Evolutionary conservation across 2,329 filamentous ascomycete species (phyloP), one percentile per base, ranked within the genome.

Genomic region (Trichoderma atroviride): DNA sequence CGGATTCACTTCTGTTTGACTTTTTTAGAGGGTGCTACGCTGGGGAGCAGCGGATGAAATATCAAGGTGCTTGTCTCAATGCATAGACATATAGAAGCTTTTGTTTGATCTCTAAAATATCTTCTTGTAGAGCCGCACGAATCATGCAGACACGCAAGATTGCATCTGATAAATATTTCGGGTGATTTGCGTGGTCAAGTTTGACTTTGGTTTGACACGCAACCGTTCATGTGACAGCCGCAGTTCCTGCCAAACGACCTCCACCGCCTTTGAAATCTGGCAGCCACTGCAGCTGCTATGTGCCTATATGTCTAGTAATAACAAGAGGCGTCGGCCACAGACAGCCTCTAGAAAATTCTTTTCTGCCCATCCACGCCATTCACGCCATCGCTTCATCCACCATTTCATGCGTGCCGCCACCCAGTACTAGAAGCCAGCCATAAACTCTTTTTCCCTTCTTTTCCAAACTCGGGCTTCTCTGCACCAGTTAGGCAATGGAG

Each of bases 1-100:
- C 10, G 27, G 33, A 69, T 56, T 57, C 61, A 69, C 68, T 50
- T 55, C 22, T 55, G 52, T 55, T 55, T 55, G 52, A 55, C 27
- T 29, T 55, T 55, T 27, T 43, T 43, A 43, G 19, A 9, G 6
- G 40, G n/a, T 43, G 37, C 40, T 43, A 43, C 40, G 40, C 40
- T n/a, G 40, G 14, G 7, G 40, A n/a, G 40, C 16, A 43, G 14
- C 7, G 47, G 11, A 24, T 50, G 47, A 50, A 50, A 50, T 50
- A 24, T 13, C 22, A 24, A n/a, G 6, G n/a, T 24, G 22, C 14
- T 11, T 50, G 47, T 11, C 24, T 50, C 4, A 13, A 22, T 13
- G 47, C 40, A 43, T 43, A 1, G 3, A 10, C 14, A 9, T 9
- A 19, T 6, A 19, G 19, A 43, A 19, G n/a, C 19, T 7, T 7